These are phyloP conservation scores for Xylariaceae sp. DNA, from an alignment of 2,329 filamentous ascomycete genomes.

Conservation along the genomic window DNA sequence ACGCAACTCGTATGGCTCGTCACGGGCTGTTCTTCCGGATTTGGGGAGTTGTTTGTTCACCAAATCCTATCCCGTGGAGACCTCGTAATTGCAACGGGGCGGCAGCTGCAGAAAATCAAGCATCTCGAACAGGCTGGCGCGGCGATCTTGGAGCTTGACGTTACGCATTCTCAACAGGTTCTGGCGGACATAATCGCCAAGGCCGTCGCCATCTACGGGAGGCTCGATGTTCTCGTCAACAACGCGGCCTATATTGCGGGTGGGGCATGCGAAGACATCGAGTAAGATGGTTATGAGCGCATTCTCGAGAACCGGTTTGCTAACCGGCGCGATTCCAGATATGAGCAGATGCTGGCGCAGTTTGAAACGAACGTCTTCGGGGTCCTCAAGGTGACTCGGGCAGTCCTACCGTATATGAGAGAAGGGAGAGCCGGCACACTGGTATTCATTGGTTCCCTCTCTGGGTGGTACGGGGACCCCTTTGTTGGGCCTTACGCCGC, in stretches of 20 bases:
- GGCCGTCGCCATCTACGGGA: slow-evolving; percentile 21
- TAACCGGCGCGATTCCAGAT: slow-evolving; percentile 1
- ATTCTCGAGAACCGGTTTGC: background rate
- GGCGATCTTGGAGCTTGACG: slow-evolving; percentile 18
- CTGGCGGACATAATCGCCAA: slow-evolving; percentile 15
- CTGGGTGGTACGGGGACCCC: slow-evolving; percentile 19
- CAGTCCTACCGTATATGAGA: slow-evolving; percentile 19
- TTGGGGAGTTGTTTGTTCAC: slow-evolving; percentile 17
- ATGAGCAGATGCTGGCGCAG: slow-evolving; percentile 15
- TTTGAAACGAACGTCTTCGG: slow-evolving; percentile 26
- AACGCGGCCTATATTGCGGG: slow-evolving; percentile 18
- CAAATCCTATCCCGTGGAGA: slow-evolving; percentile 19
- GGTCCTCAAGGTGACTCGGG: slow-evolving; percentile 18
- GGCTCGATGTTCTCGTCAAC: slow-evolving; percentile 25
- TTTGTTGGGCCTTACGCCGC: slow-evolving; percentile 16
- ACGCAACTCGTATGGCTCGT: slow-evolving; percentile 22
- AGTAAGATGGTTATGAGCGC: slow-evolving; percentile 8
- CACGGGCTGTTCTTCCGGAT: slow-evolving; percentile 25
- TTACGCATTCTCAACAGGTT: slow-evolving; percentile 15
- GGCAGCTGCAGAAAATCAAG: slow-evolving; percentile 18
- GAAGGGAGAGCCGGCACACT: slow-evolving; percentile 16
- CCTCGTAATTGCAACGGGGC: slow-evolving; percentile 16
- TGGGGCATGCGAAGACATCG: slow-evolving; percentile 21
- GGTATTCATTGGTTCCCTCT: slow-evolving; percentile 22
- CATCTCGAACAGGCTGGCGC: slow-evolving; percentile 17